phyloP scores from a whole-genome alignment of 2,329 filamentous ascomycete genomes.

The Phyllachora maydis region DNA sequence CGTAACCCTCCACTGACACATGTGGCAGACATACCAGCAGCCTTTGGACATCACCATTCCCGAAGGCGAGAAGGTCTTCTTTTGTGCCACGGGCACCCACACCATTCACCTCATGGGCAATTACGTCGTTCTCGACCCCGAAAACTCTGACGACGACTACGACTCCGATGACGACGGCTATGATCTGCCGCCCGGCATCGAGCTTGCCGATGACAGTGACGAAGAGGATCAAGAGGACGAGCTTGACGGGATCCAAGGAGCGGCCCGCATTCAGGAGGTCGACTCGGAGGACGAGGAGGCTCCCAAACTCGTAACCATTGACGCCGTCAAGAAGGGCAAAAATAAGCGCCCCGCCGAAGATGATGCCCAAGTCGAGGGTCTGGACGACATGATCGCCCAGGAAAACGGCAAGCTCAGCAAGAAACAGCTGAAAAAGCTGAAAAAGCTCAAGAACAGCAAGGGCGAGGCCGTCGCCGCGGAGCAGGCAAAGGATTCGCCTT shows the following conservation, averaged over 20 bases:
- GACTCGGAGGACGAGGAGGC: conserved; percentile 60
- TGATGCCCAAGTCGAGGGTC: conserved; percentile 37
- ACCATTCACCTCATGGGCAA: conserved; percentile 87
- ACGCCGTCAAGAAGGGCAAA: conserved; percentile 53
- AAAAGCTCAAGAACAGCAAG: conserved; percentile 98
- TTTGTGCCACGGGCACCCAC: conserved; percentile 79
- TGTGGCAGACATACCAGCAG: conserved; percentile 71
- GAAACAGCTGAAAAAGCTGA: conserved; percentile 94
- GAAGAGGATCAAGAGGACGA: conserved; percentile 44
- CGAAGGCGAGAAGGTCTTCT: conserved; percentile 79
- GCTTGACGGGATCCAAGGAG: conserved; percentile 57
- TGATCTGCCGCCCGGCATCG: conserved; percentile 60
- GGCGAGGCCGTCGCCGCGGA: conserved; percentile 57
- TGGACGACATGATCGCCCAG: conserved; percentile 77
- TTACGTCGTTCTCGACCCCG: conserved; percentile 59
- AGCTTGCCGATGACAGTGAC: conserved; percentile 41
- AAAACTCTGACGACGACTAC: conserved; percentile 41
- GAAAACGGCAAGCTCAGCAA: conserved; percentile 68
- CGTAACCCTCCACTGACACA: conserved; percentile 8
- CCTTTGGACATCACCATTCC: conserved; percentile 80
- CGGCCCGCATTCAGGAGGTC: conserved; percentile 59
- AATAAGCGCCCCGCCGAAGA: conserved; percentile 84
- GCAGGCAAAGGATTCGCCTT: conserved; percentile 29
- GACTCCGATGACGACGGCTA: conserved; percentile 56
- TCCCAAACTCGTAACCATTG: conserved; percentile 32